These are phyloP conservation scores for Calendula officinalis DNA, from an alignment of 129 eudicot species.

Conservation along the genomic window DNA sequence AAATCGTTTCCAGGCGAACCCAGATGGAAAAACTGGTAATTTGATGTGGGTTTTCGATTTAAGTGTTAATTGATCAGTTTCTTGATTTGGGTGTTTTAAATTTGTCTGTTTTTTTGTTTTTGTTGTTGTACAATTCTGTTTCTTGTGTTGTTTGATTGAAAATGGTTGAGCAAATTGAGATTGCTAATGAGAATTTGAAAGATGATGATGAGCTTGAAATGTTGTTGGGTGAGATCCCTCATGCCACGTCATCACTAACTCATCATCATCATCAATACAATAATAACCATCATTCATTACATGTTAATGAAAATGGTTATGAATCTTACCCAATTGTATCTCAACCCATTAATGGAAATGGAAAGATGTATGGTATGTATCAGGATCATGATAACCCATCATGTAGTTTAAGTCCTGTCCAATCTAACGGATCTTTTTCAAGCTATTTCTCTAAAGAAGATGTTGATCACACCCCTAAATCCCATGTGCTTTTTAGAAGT, in stretches of 20 bases:
- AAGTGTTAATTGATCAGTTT: slow-evolving; percentile 29
- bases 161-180: slow-evolving; percentile 46
- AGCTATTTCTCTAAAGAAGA: slow-evolving; percentile 29
- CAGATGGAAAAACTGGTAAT: slow-evolving; percentile 47
- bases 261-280: slow-evolving; percentile 28
- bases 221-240: slow-evolving; percentile 86
- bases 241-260: slow-evolving; percentile 51
- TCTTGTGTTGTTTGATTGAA: slow-evolving; percentile 24
- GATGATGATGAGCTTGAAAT: slow-evolving; percentile 76
- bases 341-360: slow-evolving; percentile 31
- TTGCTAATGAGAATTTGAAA: slow-evolving; percentile 42
- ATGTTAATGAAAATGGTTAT: slow-evolving; percentile 30
- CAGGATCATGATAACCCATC: slow-evolving; percentile 48
- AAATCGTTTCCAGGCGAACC: slow-evolving; percentile 37
- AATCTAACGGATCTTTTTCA: slow-evolving; percentile 54
- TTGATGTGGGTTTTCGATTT: slow-evolving; percentile 40
- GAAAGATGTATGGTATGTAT: slow-evolving; percentile 33
- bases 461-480: slow-evolving; percentile 38
- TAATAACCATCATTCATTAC: slow-evolving; percentile 18
- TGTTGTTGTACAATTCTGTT: slow-evolving; percentile 23
- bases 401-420: slow-evolving; percentile 39
- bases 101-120: slow-evolving; percentile 22
- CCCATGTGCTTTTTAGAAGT: slow-evolving; percentile 35
- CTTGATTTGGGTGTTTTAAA: slow-evolving; percentile 26
- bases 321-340: slow-evolving; percentile 25